Conservation (phyloP, 768 basidiomycete genomes). For the Rhodocollybia butyracea region DNA sequence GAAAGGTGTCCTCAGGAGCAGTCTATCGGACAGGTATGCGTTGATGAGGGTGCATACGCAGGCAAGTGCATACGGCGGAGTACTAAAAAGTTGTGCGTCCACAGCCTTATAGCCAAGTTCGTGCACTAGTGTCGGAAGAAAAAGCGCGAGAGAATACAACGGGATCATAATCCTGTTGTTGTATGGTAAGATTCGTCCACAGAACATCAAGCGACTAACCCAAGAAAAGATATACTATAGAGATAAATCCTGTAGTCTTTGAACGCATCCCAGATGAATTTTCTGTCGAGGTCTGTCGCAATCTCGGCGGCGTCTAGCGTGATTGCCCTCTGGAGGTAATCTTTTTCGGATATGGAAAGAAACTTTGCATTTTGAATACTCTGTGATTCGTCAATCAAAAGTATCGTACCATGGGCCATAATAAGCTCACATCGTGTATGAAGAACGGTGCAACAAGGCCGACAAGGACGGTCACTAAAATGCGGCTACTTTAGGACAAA, state of each 20-base stretch:
- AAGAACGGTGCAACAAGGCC: slow-evolving; percentile 43
- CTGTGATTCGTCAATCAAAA: background rate
- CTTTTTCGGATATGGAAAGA: slow-evolving; percentile 42
- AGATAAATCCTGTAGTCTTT: slow-evolving; percentile 42
- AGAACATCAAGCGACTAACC: slow-evolving; percentile 21
- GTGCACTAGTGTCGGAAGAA: slow-evolving; percentile 48
- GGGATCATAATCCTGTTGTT: slow-evolving; percentile 28
- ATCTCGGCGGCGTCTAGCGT: slow-evolving; percentile 42
- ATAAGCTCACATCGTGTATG: slow-evolving; percentile 31
- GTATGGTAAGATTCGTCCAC: background rate
- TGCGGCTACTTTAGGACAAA: background rate
- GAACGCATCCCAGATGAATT: slow-evolving; percentile 48
- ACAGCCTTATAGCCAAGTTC: slow-evolving; percentile 47
- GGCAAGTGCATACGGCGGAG: slow-evolving; percentile 47
- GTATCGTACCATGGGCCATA: background rate
- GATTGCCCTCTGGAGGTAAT: slow-evolving; percentile 35
- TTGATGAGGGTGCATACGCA: slow-evolving; percentile 40
- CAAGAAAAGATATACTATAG: slow-evolving; percentile 38
- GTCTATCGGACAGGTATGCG: slow-evolving; percentile 40
- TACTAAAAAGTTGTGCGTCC: slow-evolving; percentile 46
- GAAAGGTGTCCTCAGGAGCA: slow-evolving; percentile 45
- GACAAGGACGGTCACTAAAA: slow-evolving; percentile 32
- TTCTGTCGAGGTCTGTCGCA: slow-evolving; percentile 40
- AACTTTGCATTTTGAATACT: slow-evolving; percentile 48
- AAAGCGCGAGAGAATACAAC: slow-evolving; percentile 33